Percentiles rank a stretch among this genome's conserved stretches.
Conservation (phyloP, 2,329 filamentous ascomycete species). For the Coniochaeta prunicola region DNA sequence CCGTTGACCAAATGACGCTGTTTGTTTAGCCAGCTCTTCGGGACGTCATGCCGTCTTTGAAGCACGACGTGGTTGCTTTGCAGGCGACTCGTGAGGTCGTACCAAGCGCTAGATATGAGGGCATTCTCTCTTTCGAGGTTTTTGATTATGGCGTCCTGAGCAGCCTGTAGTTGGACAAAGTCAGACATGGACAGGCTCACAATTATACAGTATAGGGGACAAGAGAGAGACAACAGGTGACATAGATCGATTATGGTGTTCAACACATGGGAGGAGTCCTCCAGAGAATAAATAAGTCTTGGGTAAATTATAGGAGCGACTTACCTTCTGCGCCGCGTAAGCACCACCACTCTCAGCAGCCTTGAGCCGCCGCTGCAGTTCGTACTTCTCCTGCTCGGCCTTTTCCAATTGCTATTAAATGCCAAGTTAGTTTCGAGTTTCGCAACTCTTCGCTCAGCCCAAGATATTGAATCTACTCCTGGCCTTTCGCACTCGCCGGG, state of each 20-base stretch:
- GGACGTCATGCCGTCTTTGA: slow-evolving; percentile 65
- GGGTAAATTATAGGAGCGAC: slow-evolving; percentile 18
- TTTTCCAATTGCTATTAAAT: slow-evolving; percentile 48
- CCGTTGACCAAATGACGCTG: slow-evolving; percentile 66
- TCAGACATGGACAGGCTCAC: background rate
- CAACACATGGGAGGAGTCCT: background rate
- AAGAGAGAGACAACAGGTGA: background rate
- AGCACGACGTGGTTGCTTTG: slow-evolving; percentile 79
- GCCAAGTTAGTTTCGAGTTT: background rate
- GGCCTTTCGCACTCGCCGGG: background rate
- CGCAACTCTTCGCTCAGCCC: background rate
- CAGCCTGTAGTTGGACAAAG: slow-evolving; percentile 28
- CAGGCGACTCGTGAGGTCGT: slow-evolving; percentile 69
- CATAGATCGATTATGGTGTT: background rate
- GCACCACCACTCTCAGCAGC: slow-evolving; percentile 41
- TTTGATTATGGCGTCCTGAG: slow-evolving; percentile 49
- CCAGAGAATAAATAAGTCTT: background rate
- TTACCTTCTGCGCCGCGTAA: slow-evolving; percentile 45
- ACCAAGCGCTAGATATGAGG: slow-evolving; percentile 79
- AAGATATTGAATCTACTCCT: background rate
- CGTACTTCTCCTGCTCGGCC: slow-evolving; percentile 47
- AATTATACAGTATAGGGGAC: background rate
- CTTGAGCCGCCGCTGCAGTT: slow-evolving; percentile 48
- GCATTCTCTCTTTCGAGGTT: slow-evolving; percentile 71
- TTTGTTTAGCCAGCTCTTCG: slow-evolving; percentile 78